phyloP scores from a whole-genome alignment of 1,139 yeast species.

The Saccharomycopsis hybrid region DNA sequence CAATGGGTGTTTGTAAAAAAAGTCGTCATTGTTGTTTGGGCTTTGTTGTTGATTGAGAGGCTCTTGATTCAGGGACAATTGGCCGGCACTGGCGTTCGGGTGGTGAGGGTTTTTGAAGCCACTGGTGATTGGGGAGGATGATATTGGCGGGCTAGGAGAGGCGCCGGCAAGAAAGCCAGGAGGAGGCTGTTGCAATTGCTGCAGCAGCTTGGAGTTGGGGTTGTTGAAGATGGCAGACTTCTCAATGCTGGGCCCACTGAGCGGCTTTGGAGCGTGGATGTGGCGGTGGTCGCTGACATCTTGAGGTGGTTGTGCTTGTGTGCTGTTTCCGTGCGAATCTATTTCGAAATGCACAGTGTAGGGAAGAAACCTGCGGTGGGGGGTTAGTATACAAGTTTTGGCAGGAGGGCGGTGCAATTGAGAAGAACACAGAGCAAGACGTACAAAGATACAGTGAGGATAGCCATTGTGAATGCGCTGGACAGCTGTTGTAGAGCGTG shows the following conservation, averaged over 20 bases:
- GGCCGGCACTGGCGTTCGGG: background rate
- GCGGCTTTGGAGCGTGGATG: background rate
- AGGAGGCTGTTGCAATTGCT: background rate
- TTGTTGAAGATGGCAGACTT: background rate
- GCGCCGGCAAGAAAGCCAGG: background rate
- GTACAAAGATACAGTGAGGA: conserved; percentile 57
- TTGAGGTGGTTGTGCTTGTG: too few relatives aligned
- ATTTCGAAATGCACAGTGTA: conserved; percentile 68
- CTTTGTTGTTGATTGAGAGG: conserved; percentile 9
- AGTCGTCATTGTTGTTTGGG: conserved; percentile 17
- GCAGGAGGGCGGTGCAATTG: background rate
- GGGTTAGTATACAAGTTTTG: conserved; percentile 8
- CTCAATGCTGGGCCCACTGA: background rate
- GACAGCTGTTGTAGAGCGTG: background rate
- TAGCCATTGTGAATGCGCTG: conserved; percentile 37
- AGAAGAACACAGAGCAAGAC: conserved; percentile 28
- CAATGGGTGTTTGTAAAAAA: conserved; percentile 21
- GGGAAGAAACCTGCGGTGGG: conserved; percentile 50
- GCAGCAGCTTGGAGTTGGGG: too few relatives aligned
- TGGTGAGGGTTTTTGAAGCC: background rate
- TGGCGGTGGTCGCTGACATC: background rate
- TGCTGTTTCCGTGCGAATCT: conserved; percentile 21
- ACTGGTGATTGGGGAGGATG: conserved; percentile 9
- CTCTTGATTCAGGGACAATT: conserved; percentile 1
- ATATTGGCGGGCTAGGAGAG: background rate